Percentiles rank a stretch among this genome's conserved stretches.
Evolutionary conservation across 2,329 filamentous ascomycete genomes (phyloP).

Genomic region (Alternaria sp.): DNA sequence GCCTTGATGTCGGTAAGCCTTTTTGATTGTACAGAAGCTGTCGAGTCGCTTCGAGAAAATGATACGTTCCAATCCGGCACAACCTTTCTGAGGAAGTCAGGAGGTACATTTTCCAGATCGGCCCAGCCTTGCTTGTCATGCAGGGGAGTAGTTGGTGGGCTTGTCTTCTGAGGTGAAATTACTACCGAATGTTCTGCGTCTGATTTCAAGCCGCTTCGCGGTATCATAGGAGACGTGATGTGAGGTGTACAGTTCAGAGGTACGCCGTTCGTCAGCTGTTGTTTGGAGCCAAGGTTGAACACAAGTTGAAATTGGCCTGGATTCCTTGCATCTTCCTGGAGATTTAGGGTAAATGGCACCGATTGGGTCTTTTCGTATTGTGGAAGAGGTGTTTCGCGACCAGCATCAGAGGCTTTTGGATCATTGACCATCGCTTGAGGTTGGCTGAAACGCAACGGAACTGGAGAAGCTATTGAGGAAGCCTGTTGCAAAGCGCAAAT

Average conservation of each 20-base stretch:
- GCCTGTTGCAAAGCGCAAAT: constrained; percentile 21
- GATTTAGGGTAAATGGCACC: constrained; percentile 40
- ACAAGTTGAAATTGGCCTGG: constrained; percentile 46
- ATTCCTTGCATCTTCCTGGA: constrained; percentile 42
- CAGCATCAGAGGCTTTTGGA: constrained; percentile 24
- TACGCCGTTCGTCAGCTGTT: constrained; percentile 12
- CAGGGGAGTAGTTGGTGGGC: constrained; percentile 36
- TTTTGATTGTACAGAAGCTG: constrained; percentile 35
- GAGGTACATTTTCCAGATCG: constrained; percentile 39
- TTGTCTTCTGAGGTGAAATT: constrained; percentile 33
- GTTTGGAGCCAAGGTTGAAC: constrained; percentile 37
- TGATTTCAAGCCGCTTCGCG: constrained; percentile 27
- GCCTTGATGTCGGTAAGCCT: constrained; percentile 44
- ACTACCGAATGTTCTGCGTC: constrained; percentile 25
- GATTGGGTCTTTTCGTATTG: constrained; percentile 40
- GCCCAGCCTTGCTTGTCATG: constrained; percentile 40
- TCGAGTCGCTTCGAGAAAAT: constrained; percentile 39
- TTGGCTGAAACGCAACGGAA: constrained; percentile 23
- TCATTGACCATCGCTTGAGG: constrained; percentile 21
- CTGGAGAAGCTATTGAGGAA: constrained; percentile 34
- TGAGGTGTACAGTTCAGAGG: constrained; percentile 15
- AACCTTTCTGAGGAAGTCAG: constrained; percentile 42
- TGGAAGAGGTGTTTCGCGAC: constrained; percentile 38
- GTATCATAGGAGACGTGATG: constrained; percentile 22
- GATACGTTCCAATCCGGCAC: constrained; percentile 44